Evolutionary conservation across 441 rosid genomes (phyloP).

Genomic region (Pelargonium exstipulatum): DNA sequence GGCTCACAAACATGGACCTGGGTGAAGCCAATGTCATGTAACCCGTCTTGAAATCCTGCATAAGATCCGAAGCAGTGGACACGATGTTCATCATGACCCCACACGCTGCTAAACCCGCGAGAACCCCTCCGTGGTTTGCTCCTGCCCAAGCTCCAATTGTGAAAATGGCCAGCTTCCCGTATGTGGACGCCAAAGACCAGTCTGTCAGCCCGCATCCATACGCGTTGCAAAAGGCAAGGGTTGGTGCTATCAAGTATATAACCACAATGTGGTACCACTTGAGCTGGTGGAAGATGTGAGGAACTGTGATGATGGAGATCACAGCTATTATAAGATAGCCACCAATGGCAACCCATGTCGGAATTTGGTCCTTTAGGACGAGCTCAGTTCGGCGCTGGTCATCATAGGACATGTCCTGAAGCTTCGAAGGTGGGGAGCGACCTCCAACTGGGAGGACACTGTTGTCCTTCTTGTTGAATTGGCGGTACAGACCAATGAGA

Average conservation of each 20-base stretch:
- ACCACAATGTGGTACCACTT: constrained; percentile 35
- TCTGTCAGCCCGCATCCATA: constrained; percentile 43
- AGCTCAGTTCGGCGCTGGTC: constrained; percentile 9
- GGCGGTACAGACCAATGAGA: neutral
- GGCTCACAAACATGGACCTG: constrained; percentile 51
- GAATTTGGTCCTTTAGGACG: constrained; percentile 18
- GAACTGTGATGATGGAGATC: neutral
- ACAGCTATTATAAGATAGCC: neutral
- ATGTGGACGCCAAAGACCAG: constrained; percentile 35
- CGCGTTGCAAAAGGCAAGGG: constrained; percentile 40
- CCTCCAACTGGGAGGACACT: constrained; percentile 8
- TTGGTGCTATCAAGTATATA: constrained; percentile 30
- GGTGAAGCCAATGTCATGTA: constrained; percentile 64
- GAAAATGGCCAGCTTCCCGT: constrained; percentile 41
- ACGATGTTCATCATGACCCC: constrained; percentile 25
- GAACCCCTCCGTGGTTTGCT: constrained; percentile 28
- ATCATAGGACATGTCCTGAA: constrained; percentile 4
- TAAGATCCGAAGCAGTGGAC: constrained; percentile 38
- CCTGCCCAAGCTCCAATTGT: constrained; percentile 26
- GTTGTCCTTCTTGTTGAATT: neutral
- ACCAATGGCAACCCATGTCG: neutral
- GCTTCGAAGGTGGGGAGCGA: neutral
- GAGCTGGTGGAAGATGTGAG: constrained; percentile 21
- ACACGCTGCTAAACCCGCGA: constrained; percentile 18
- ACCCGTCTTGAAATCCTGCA: constrained; percentile 66